Conservation (phyloP, 108 stramenopile genomes). For the Cyclostephanos tholiformis region DNA sequence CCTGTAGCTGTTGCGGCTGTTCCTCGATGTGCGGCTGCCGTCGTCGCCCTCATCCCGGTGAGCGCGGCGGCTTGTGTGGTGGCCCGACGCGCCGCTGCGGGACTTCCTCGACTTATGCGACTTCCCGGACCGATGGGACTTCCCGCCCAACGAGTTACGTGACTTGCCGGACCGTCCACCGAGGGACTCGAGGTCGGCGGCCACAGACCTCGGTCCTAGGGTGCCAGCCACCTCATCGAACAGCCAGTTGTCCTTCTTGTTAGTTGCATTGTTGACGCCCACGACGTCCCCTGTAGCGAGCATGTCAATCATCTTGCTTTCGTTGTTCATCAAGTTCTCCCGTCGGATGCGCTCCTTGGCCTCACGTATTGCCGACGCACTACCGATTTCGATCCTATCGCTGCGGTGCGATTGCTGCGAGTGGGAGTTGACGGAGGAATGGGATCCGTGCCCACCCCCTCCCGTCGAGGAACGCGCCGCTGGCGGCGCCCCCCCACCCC, state of each 20-base stretch:
- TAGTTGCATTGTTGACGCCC: constrained; percentile 23
- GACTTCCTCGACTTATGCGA: constrained; percentile 52
- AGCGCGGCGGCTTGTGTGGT: constrained; percentile 11
- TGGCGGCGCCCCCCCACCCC: constrained; percentile 4
- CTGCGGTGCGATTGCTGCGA: neutral
- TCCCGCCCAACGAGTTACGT: constrained; percentile 61
- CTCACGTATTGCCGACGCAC: constrained; percentile 31
- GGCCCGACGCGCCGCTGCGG: constrained; percentile 26
- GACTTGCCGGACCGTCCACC: constrained; percentile 79
- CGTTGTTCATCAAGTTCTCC: constrained; percentile 40
- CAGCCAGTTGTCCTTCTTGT: constrained; percentile 71
- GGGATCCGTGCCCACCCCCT: neutral
- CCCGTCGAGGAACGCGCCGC: neutral
- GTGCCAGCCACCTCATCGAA: constrained; percentile 86
- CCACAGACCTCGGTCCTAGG: constrained; percentile 75
- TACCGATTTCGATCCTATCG: constrained; percentile 5
- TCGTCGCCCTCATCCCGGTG: constrained; percentile 43
- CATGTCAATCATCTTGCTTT: constrained; percentile 50
- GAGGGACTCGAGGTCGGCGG: constrained; percentile 85
- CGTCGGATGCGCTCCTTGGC: constrained; percentile 45
- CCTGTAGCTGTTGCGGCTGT: constrained; percentile 63
- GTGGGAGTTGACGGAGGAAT: constrained; percentile 1
- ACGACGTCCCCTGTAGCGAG: constrained; percentile 36
- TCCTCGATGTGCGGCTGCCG: constrained; percentile 60
- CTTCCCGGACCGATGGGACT: constrained; percentile 72